Conservation (phyloP, 345 rosid genomes). For the Hypericum perforatum region DNA sequence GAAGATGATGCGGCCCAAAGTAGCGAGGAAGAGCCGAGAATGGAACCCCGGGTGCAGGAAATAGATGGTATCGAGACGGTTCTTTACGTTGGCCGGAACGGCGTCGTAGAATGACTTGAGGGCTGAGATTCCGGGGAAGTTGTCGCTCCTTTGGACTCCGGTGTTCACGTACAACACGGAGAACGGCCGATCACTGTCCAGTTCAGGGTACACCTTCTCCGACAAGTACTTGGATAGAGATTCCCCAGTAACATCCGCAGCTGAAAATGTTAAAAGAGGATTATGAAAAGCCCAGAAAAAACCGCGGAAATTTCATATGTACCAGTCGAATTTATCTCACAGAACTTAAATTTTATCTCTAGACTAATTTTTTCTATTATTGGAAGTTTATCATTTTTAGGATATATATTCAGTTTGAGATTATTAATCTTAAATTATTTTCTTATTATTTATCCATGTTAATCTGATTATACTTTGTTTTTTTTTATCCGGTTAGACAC, state of each 20-base stretch:
- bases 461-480: too few relatives aligned
- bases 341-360: too few relatives aligned
- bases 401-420: too few relatives aligned
- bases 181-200: conserved; percentile 28
- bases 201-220: conserved; percentile 29
- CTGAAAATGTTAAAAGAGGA: conserved; percentile 13
- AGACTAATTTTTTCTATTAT: too few relatives aligned
- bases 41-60: conserved; percentile 57
- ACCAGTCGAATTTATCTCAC: too few relatives aligned
- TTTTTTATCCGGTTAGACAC: too few relatives aligned
- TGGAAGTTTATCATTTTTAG: too few relatives aligned
- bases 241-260: conserved; percentile 28
- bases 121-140: conserved; percentile 47
- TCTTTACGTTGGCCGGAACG: conserved; percentile 30
- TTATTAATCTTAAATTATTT: too few relatives aligned
- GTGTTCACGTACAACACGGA: conserved; percentile 48
- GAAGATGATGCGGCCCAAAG: conserved; percentile 50
- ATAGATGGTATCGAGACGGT: conserved; percentile 30
- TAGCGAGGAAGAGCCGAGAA: conserved; percentile 51
- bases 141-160: conserved; percentile 33
- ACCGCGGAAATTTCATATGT: not conserved
- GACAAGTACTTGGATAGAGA: conserved; percentile 39
- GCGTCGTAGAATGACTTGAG: conserved; percentile 39
- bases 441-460: too few relatives aligned
- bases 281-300: not conserved